Percentiles rank a stretch among this genome's conserved stretches.
Evolutionary conservation across 2,329 filamentous ascomycete genomes (phyloP).

Genomic region (Neoascochyta sp.): DNA sequence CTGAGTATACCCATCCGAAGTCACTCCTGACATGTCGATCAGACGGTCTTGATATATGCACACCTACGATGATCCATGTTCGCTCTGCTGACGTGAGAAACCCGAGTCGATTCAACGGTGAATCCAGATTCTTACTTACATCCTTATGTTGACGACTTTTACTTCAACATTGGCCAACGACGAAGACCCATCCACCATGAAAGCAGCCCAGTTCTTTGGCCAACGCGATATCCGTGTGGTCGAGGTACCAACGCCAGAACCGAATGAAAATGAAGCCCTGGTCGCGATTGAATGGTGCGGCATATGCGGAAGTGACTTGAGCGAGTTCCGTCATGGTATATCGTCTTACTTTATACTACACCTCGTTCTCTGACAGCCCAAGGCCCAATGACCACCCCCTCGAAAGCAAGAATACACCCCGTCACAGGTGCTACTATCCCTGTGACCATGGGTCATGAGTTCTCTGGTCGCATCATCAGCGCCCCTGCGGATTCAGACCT

Average conservation of each 20-base stretch:
- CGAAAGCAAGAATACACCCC: constrained; percentile 18
- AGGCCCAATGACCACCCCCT: constrained; percentile 15
- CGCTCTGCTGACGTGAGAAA: no score
- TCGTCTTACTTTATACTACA: neutral
- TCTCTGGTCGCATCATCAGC: constrained; percentile 24
- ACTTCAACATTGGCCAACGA: no score
- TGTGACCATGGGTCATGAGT: constrained; percentile 33
- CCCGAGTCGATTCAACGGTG: no score
- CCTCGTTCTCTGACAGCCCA: neutral
- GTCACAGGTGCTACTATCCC: constrained; percentile 18
- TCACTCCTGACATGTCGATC: no score
- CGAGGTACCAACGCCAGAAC: constrained; percentile 19
- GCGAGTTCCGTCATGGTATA: constrained; percentile 29
- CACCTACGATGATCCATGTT: no score
- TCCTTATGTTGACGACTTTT: no score
- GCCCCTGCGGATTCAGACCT: constrained; percentile 16
- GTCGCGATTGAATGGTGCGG: constrained; percentile 30
- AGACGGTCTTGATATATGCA: no score
- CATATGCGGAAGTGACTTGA: constrained; percentile 31
- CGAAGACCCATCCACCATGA: constrained; percentile 28
- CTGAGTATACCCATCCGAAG: no score
- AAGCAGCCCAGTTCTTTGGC: constrained; percentile 31
- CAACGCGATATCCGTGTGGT: constrained; percentile 23
- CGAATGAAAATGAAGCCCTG: constrained; percentile 22
- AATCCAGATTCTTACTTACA: no score